phyloP scores from a whole-genome alignment of 2,329 filamentous ascomycete genomes.

The Aspergillus phoenicis region DNA sequence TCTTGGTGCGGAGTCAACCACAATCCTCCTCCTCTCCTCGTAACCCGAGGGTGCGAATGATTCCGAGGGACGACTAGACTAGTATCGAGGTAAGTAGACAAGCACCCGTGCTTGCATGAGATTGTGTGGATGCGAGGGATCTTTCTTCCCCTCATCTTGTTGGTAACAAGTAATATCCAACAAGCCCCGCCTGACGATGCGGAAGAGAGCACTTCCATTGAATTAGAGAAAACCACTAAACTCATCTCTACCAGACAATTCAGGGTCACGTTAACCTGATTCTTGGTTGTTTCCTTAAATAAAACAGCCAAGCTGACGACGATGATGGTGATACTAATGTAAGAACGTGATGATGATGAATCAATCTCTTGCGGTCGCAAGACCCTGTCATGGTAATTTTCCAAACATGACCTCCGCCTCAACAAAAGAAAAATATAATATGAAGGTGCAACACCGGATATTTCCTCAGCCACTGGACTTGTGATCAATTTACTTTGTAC shows the following conservation, averaged over 20 bases:
- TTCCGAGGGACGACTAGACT: background rate
- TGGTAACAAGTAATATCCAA: conserved; percentile 6
- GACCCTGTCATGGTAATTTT: background rate
- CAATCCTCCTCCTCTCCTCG: too few relatives aligned
- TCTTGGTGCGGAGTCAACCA: background rate
- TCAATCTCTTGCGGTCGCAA: too few relatives aligned
- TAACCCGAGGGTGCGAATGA: background rate
- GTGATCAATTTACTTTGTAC: too few relatives aligned
- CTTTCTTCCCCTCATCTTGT: background rate
- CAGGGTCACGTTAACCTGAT: background rate
- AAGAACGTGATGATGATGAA: too few relatives aligned
- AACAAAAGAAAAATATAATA: too few relatives aligned
- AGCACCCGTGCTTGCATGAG: background rate
- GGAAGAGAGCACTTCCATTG: background rate
- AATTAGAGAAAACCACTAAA: background rate
- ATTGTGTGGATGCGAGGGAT: background rate
- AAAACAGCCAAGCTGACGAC: background rate
- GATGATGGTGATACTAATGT: too few relatives aligned
- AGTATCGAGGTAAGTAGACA: background rate
- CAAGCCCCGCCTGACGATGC: background rate
- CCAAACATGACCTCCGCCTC: too few relatives aligned
- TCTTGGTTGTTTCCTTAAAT: background rate
- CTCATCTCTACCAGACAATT: background rate
- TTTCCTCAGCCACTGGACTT: background rate
- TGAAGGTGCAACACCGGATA: background rate